Evolutionary conservation across 2,329 filamentous ascomycete genomes (phyloP).

Genomic region (Talaromyces pinophilus): DNA sequence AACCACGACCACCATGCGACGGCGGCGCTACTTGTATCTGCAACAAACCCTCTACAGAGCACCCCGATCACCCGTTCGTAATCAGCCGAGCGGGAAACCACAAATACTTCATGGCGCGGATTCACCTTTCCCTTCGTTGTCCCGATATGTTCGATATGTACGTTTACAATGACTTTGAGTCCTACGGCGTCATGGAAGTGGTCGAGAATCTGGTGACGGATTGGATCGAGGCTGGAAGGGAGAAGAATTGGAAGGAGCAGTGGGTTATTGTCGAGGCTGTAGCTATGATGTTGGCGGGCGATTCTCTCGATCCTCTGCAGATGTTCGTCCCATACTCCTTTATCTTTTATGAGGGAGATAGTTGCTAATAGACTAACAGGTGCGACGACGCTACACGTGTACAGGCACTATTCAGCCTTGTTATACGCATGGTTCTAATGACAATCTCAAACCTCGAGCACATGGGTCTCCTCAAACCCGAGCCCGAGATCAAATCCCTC

Average conservation of each 20-base stretch:
- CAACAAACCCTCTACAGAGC: not conserved
- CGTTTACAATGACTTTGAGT: conserved; percentile 47
- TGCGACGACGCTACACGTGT: not conserved
- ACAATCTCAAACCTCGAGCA: conserved; percentile 44
- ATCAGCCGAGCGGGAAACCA: not conserved
- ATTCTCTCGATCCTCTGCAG: conserved; percentile 27
- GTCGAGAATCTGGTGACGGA: conserved; percentile 48
- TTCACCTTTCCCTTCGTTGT: conserved; percentile 27
- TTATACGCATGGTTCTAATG: conserved; percentile 36
- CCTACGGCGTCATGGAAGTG: conserved; percentile 47
- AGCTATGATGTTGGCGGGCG: conserved; percentile 33
- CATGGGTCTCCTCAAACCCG: conserved; percentile 34
- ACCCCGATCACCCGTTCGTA: not conserved
- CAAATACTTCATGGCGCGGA: not conserved
- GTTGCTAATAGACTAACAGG: not conserved
- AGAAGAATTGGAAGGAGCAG: conserved; percentile 40
- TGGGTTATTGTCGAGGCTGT: conserved; percentile 47
- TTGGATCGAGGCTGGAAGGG: conserved; percentile 38
- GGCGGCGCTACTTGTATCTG: not conserved
- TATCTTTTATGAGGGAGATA: too few relatives aligned
- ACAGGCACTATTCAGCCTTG: not conserved
- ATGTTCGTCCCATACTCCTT: not conserved
- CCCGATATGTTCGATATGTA: conserved; percentile 48
- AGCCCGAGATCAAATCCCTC: conserved; percentile 42
- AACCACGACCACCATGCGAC: not conserved